Evolutionary conservation across 2,329 filamentous ascomycete species (phyloP).

Genomic region (Lecanoromycetidae sp.): DNA sequence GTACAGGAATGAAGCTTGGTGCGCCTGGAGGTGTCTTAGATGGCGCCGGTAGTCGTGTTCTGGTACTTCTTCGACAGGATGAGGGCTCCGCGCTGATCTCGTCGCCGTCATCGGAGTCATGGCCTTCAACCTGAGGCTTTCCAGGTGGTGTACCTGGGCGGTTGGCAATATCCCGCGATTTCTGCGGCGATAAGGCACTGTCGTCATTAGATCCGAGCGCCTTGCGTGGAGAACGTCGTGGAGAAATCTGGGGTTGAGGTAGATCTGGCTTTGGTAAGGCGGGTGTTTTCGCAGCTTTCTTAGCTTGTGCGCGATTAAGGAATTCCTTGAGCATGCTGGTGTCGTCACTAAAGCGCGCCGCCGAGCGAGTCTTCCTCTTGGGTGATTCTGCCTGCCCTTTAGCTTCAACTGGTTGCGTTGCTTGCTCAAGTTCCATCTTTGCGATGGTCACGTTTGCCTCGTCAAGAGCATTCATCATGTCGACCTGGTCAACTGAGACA

Average conservation of each 20-base stretch:
- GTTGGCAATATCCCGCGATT: slow-evolving; percentile 7
- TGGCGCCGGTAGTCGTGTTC: slow-evolving; percentile 15
- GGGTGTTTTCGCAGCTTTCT: slow-evolving; percentile 25
- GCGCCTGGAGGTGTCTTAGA: slow-evolving; percentile 13
- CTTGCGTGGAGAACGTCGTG: slow-evolving; percentile 16
- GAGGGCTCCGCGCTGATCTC: slow-evolving; percentile 9
- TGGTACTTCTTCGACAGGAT: slow-evolving; percentile 16
- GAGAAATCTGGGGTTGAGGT: slow-evolving; percentile 11
- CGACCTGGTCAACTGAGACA: not conserved
- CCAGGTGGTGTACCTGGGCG: slow-evolving; percentile 11
- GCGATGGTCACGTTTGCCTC: slow-evolving; percentile 7
- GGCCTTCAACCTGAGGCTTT: slow-evolving; percentile 5
- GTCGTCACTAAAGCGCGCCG: slow-evolving; percentile 22
- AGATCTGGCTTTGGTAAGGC: slow-evolving; percentile 2
- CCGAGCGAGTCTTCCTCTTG: slow-evolving; percentile 15
- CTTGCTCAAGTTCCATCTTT: slow-evolving; percentile 11
- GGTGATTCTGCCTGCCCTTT: slow-evolving; percentile 1
- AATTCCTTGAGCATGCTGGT: slow-evolving; percentile 29
- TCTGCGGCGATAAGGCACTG: slow-evolving; percentile 10
- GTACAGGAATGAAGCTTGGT: slow-evolving; percentile 21
- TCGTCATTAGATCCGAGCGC: slow-evolving; percentile 8
- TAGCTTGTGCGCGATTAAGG: slow-evolving; percentile 26
- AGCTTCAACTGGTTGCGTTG: slow-evolving; percentile 2
- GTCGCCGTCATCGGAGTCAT: slow-evolving; percentile 10
- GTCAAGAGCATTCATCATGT: not conserved